Evolutionary conservation across 495 filamentous ascomycete species (phyloP).

Genomic region (Neurospora intermedia): DNA sequence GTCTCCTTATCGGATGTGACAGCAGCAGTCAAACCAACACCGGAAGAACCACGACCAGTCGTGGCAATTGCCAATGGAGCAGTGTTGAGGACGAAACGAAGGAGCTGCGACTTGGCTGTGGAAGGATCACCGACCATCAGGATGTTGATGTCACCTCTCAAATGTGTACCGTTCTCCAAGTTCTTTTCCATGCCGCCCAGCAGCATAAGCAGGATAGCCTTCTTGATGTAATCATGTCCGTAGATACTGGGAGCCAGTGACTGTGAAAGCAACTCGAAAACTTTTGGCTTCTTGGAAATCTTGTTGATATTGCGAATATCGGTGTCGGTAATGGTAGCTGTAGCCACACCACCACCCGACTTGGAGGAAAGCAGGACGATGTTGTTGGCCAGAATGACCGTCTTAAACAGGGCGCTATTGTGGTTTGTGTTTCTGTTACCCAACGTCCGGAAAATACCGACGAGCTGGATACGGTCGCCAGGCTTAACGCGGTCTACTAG

Average conservation of each 20-base stretch:
- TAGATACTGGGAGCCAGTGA: constrained; percentile 97
- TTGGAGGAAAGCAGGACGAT: constrained; percentile 92
- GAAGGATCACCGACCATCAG: constrained; percentile 99
- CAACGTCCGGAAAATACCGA: constrained; percentile 85
- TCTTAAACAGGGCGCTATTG: constrained; percentile 86
- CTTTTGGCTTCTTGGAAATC: constrained; percentile 85
- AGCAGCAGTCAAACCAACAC: constrained; percentile 94
- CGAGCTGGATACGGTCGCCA: constrained; percentile 90
- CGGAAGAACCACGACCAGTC: constrained; percentile 92
- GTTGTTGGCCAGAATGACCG: constrained; percentile 87
- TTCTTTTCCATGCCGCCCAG: constrained; percentile 99
- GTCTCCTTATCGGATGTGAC: constrained; percentile 97
- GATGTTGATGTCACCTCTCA: constrained; percentile 98
- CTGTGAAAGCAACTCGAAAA: constrained; percentile 89
- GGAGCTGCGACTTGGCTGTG: constrained; percentile 93
- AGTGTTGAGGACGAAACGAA: constrained; percentile 96
- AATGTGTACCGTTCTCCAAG: constrained; percentile 92
- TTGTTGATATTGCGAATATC: constrained; percentile 99
- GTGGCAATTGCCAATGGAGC: constrained; percentile 95
- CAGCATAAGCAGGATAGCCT: constrained; percentile 92
- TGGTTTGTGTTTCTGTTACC: constrained; percentile 86
- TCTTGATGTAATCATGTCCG: constrained; percentile 96
- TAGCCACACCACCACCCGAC: constrained; percentile 85
- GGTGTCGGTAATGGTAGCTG: constrained; percentile 88
- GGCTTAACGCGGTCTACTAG: constrained; percentile 92